Percentiles rank a stretch among this genome's conserved stretches.
These are phyloP conservation scores for Gymnopus androsaceus DNA, from an alignment of 1,284 basidiomycete species.

Conservation along the genomic window DNA sequence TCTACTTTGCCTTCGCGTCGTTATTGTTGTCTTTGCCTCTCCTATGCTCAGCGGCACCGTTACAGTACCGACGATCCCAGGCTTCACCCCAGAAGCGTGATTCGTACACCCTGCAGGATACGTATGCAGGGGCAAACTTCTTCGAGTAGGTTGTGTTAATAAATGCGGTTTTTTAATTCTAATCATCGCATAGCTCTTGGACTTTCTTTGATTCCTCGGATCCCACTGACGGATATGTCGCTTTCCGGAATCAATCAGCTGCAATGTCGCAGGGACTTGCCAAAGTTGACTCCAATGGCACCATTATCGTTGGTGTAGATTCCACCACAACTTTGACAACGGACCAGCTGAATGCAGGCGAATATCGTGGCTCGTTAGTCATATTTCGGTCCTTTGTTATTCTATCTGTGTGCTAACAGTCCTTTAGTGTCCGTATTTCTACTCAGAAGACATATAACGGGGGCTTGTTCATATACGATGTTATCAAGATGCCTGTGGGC, in stretches of 20 bases:
- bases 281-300: conserved; percentile 55
- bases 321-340: conserved; percentile 47
- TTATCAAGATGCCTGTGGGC: conserved; percentile 75
- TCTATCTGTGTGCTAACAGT: neutral
- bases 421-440: conserved; percentile 68
- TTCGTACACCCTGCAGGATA: conserved; percentile 32
- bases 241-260: conserved; percentile 48
- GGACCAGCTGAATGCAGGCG: too few relatives aligned
- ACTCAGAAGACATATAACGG: conserved; percentile 65
- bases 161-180: neutral
- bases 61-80: neutral
- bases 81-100: neutral
- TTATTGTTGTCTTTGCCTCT: conserved; percentile 1
- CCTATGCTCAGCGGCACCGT: neutral
- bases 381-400: neutral
- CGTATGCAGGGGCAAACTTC: conserved; percentile 39
- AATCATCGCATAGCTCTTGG: conserved; percentile 49
- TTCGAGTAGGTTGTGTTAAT: conserved; percentile 31
- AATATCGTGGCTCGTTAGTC: conserved; percentile 68
- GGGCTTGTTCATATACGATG: conserved; percentile 81
- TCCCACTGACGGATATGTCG: conserved; percentile 67
- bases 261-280: conserved; percentile 57
- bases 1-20: neutral
- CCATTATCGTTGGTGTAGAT: conserved; percentile 66
- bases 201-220: conserved; percentile 62